Evolutionary conservation across 2,329 filamentous ascomycete genomes (phyloP), one percentile per base, ranked within the genome.

Genomic region (Microsporum canis): DNA sequence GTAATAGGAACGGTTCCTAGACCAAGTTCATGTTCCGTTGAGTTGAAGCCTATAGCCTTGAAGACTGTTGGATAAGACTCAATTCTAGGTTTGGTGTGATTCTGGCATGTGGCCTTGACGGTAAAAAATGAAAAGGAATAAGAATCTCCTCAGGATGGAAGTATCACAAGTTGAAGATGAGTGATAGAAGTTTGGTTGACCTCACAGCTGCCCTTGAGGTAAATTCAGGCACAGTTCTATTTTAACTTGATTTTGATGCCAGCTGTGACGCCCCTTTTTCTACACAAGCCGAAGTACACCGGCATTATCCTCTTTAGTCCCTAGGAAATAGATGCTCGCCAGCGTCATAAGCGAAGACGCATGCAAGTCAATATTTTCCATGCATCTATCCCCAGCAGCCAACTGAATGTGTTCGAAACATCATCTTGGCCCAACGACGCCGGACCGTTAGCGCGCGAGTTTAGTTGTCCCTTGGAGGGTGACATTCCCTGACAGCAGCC

Each of bases 81-180:
- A 12, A 59, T 17, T 17, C 14, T 7, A n/a, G 7, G 49, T 8
- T 53, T 3, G 14, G 58, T 49, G 8, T 38, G 58, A 27, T 27
- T 34, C 14, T 5, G 23, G 38, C 38, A 5, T 8, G 58, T 17
- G 12, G 43, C 58, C 23, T n/a, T 14, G 47, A 34, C 17, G 27
- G 43, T 33, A 51, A 59, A 23, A 38, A 59, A 39, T 4, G 7
- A 51, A 59, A 59, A 38, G 17, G 12, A 56, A 56, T 23, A 57
- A 59, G 49, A 59, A 33, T 38, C 51, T n/a, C 61, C 58, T 60
- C 61, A 62, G 60, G 29, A 29, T 60, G 58, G 27, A 27, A 6
- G 34, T 33, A 23, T 49, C 38, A n/a, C 29, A 47, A 5, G 23
- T 14, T 34, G 36, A 14, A 33, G 33, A 38, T 23, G 57, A 33